Conservation (phyloP, 305 asterid species). For the Solanum chacoense region DNA sequence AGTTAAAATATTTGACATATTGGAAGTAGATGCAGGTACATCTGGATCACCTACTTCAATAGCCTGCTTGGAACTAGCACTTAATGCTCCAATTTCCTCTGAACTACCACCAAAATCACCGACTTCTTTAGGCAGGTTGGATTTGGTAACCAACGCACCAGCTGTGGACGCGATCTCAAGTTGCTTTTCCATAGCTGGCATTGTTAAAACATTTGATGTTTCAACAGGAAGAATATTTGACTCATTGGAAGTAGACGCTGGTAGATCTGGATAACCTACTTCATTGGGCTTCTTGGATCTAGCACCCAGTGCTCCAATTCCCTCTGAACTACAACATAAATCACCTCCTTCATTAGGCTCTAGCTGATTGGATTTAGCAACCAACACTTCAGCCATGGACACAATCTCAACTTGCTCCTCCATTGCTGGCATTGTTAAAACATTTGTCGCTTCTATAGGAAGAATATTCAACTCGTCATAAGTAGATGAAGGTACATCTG, state of each 20-base stretch:
- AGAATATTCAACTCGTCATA: background rate
- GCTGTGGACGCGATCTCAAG: background rate
- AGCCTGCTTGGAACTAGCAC: background rate
- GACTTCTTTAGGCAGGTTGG: background rate
- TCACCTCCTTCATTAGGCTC: background rate
- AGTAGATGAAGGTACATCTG: background rate
- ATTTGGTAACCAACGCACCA: background rate
- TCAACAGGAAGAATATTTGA: background rate
- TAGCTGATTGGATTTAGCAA: background rate
- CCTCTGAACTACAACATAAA: background rate
- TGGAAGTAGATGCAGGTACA: background rate
- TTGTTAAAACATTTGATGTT: background rate
- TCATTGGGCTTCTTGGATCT: background rate
- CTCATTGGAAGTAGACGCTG: background rate
- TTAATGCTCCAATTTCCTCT: background rate
- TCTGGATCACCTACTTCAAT: background rate
- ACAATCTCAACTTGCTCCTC: background rate
- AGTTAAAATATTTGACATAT: background rate
- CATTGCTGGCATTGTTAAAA: background rate
- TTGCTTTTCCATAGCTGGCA: background rate
- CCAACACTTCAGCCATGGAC: background rate
- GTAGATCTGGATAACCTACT: background rate
- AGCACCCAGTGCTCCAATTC: background rate
- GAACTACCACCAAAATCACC: background rate
- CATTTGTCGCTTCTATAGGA: background rate